These are phyloP conservation scores for Boechera stricta DNA, from an alignment of 345 rosid species.

Conservation along the genomic window DNA sequence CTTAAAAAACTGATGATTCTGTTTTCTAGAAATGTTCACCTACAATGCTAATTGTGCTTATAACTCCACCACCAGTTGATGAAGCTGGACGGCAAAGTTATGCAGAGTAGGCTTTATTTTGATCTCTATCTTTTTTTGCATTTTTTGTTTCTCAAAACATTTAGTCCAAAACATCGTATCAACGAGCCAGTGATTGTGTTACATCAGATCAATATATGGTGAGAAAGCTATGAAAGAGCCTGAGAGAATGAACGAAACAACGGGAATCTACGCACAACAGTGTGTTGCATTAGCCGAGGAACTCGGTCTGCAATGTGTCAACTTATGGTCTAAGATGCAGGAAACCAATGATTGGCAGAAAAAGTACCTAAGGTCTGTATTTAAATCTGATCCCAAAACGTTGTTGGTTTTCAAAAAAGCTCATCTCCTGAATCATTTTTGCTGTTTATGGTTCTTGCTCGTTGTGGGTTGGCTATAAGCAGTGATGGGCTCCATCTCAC, in stretches of 20 bases:
- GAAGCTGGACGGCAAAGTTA: conserved; percentile 63
- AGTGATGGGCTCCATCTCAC: conserved; percentile 93
- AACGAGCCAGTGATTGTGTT: conserved; percentile 3
- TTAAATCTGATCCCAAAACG: conserved; percentile 8
- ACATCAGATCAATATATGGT: conserved; percentile 68
- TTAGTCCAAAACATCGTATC: background rate
- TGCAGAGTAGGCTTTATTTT: conserved; percentile 59
- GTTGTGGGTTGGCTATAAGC: conserved; percentile 39
- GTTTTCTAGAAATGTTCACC: conserved; percentile 67
- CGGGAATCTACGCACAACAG: conserved; percentile 75
- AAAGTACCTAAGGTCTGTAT: conserved; percentile 70
- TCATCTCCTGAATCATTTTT: background rate
- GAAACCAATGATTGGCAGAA: conserved; percentile 83
- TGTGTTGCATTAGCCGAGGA: conserved; percentile 75
- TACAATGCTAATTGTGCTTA: conserved; percentile 72
- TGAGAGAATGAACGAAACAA: conserved; percentile 76
- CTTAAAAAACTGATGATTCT: conserved; percentile 21
- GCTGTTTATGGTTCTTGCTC: conserved; percentile 28
- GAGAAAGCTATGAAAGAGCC: conserved; percentile 71
- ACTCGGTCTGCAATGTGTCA: conserved; percentile 56
- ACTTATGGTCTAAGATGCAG: conserved; percentile 94
- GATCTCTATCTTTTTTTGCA: background rate
- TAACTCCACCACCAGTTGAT: conserved; percentile 89
- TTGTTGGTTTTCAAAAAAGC: conserved; percentile 4
- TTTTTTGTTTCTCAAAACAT: background rate